phyloP scores from a whole-genome alignment of 768 basidiomycete species.

The Boletus reticuloceps region DNA sequence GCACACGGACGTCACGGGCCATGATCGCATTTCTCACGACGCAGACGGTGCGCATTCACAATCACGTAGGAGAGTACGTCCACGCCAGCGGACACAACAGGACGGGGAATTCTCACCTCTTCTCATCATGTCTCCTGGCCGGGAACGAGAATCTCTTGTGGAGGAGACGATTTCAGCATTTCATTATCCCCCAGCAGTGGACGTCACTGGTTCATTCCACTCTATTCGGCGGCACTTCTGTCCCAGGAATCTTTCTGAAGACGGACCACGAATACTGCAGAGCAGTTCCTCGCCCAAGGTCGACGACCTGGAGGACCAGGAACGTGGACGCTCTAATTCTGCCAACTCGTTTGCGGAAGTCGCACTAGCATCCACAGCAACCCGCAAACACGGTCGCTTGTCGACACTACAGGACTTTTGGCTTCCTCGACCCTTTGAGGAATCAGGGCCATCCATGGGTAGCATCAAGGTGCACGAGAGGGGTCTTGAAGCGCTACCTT shows the following conservation, averaged over 20 bases:
- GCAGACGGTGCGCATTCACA: background rate
- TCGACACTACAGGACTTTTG: constrained; percentile 15
- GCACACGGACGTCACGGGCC: background rate
- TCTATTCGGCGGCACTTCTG: constrained; percentile 1
- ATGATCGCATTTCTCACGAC: background rate
- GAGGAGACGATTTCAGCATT: constrained; percentile 2
- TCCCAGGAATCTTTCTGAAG: background rate
- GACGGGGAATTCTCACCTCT: constrained; percentile 24
- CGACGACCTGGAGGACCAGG: background rate
- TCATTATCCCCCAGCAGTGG: background rate
- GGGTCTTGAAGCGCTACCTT: constrained; percentile 14
- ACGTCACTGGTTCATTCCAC: background rate
- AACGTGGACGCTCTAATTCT: constrained; percentile 11
- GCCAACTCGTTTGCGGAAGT: constrained; percentile 15
- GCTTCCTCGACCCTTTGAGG: constrained; percentile 22
- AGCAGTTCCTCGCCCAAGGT: background rate
- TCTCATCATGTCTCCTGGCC: constrained; percentile 14
- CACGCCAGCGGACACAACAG: constrained; percentile 1
- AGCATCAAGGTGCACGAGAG: constrained; percentile 13
- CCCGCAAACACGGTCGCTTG: background rate
- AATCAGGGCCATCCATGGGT: background rate
- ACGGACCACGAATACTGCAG: constrained; percentile 1
- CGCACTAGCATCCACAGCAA: constrained; percentile 10
- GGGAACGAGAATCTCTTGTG: background rate
- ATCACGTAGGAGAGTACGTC: constrained; percentile 3